Conservation (phyloP, 495 filamentous ascomycete species). For the Chlorociboria aeruginascens region DNA sequence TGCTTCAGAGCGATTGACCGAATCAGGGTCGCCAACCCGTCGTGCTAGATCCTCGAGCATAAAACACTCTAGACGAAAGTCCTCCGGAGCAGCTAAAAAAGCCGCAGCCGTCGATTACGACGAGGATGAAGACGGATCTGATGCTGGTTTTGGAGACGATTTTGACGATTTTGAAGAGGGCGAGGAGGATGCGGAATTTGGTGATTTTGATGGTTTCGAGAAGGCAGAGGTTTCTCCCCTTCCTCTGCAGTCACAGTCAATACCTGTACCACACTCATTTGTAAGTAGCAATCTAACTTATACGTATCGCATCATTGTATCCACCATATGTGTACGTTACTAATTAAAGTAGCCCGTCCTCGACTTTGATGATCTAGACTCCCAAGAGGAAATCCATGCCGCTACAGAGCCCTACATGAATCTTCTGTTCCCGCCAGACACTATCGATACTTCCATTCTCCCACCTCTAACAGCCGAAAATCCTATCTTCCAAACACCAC, state of each 20-base stretch:
- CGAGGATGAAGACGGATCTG: constrained; percentile 27
- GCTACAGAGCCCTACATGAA: constrained; percentile 41
- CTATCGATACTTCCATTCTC: constrained; percentile 35
- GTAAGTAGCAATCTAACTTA: constrained; percentile 29
- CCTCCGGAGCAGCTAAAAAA: constrained; percentile 12
- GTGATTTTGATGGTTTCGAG: constrained; percentile 81
- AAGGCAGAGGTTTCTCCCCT: constrained; percentile 38
- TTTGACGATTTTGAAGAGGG: constrained; percentile 96
- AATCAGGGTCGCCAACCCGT: constrained; percentile 40
- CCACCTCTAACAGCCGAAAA: constrained; percentile 33
- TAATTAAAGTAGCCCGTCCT: constrained; percentile 46
- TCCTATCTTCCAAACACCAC: constrained; percentile 53
- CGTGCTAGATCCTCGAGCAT: constrained; percentile 26
- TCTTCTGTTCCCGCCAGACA: constrained; percentile 43
- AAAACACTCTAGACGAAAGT: constrained; percentile 18
- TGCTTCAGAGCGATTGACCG: constrained; percentile 39
- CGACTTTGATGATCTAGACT: constrained; percentile 52
- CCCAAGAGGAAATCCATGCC: constrained; percentile 34
- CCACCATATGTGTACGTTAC: neutral
- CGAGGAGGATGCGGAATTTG: constrained; percentile 65
- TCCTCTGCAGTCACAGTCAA: constrained; percentile 20
- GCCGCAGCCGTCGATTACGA: constrained; percentile 19
- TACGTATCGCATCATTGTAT: constrained; percentile 4
- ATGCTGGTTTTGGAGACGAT: constrained; percentile 64
- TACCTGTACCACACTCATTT: constrained; percentile 30